Percentiles rank a stretch among this genome's conserved stretches.
Evolutionary conservation across 495 filamentous ascomycete species (phyloP).

Genomic region (Pseudevernia furfuracea): DNA sequence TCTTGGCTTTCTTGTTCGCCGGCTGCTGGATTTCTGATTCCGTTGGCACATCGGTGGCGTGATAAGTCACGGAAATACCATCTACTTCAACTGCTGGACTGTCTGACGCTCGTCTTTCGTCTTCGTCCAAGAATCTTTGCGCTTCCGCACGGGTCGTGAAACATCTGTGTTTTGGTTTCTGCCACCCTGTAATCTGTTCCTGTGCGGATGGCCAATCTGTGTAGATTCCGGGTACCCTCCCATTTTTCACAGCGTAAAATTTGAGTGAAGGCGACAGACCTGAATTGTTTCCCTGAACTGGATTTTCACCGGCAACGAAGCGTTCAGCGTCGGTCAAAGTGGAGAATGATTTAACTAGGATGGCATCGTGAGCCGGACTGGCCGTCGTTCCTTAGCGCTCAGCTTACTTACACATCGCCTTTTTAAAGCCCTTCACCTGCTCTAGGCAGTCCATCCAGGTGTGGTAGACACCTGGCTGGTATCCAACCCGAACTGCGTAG

Average conservation of each 20-base stretch:
- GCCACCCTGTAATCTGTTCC: slow-evolving; percentile 67
- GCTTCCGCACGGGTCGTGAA: slow-evolving; percentile 75
- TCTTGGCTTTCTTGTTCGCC: slow-evolving; percentile 35
- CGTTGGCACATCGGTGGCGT: slow-evolving; percentile 1
- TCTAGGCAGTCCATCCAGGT: slow-evolving; percentile 73
- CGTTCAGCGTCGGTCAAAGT: slow-evolving; percentile 66
- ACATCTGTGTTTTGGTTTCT: slow-evolving; percentile 70
- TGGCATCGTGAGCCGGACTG: slow-evolving; percentile 19
- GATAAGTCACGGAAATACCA: slow-evolving; percentile 15
- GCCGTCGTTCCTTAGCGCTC: slow-evolving; percentile 44
- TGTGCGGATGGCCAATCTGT: slow-evolving; percentile 75
- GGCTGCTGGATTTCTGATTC: slow-evolving; percentile 8
- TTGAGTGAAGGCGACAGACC: slow-evolving; percentile 32
- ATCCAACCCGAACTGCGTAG: slow-evolving; percentile 77
- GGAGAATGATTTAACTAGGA: slow-evolving; percentile 75
- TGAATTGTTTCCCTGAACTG: slow-evolving; percentile 31
- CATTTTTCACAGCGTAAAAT: slow-evolving; percentile 83
- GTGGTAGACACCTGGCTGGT: slow-evolving; percentile 77
- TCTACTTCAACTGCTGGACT: slow-evolving; percentile 27
- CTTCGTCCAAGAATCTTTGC: slow-evolving; percentile 57
- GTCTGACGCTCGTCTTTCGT: slow-evolving; percentile 27
- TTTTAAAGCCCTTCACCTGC: slow-evolving; percentile 79
- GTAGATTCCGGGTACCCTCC: slow-evolving; percentile 79
- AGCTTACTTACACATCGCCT: slow-evolving; percentile 47
- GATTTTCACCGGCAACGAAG: slow-evolving; percentile 59